These are phyloP conservation scores for Pulveroboletus sp. DNA, from an alignment of 768 basidiomycete species.

Conservation along the genomic window DNA sequence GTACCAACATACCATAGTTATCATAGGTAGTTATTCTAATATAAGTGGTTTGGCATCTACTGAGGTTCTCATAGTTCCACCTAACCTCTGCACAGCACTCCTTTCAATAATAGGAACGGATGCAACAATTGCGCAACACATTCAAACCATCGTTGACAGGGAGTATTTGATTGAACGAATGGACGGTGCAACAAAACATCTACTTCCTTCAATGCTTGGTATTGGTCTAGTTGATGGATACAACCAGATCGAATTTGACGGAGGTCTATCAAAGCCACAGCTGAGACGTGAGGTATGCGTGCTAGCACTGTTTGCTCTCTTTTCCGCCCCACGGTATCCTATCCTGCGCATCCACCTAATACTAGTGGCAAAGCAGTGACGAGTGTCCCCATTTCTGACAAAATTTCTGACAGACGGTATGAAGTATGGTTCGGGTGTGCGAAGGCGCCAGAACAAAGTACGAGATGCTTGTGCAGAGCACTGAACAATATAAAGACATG, in stretches of 20 bases:
- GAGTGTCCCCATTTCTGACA: slow-evolving; percentile 7
- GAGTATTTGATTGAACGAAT: slow-evolving; percentile 86
- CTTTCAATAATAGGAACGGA: too few relatives aligned
- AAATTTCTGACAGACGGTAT: slow-evolving; percentile 67
- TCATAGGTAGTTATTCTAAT: too few relatives aligned
- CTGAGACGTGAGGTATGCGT: slow-evolving; percentile 78
- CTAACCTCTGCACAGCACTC: too few relatives aligned
- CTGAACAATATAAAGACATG: slow-evolving; percentile 91
- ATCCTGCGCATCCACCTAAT: background rate
- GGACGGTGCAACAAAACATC: slow-evolving; percentile 84
- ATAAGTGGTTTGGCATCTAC: too few relatives aligned
- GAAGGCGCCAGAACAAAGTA: slow-evolving; percentile 71
- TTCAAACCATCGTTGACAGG: slow-evolving; percentile 86
- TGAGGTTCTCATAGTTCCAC: too few relatives aligned
- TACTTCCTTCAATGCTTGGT: slow-evolving; percentile 91
- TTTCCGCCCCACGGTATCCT: background rate
- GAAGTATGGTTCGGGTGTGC: slow-evolving; percentile 92
- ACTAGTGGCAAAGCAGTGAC: background rate
- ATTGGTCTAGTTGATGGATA: slow-evolving; percentile 94
- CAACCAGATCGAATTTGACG: slow-evolving; percentile 83
- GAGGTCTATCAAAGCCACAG: slow-evolving; percentile 89
- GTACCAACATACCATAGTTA: too few relatives aligned
- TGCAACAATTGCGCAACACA: slow-evolving; percentile 97
- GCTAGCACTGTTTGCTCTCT: background rate
- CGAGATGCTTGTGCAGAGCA: slow-evolving; percentile 75